Base-by-base conservation (phyloP, 441 rosid genomes). In the Capsella rubella region DNA sequence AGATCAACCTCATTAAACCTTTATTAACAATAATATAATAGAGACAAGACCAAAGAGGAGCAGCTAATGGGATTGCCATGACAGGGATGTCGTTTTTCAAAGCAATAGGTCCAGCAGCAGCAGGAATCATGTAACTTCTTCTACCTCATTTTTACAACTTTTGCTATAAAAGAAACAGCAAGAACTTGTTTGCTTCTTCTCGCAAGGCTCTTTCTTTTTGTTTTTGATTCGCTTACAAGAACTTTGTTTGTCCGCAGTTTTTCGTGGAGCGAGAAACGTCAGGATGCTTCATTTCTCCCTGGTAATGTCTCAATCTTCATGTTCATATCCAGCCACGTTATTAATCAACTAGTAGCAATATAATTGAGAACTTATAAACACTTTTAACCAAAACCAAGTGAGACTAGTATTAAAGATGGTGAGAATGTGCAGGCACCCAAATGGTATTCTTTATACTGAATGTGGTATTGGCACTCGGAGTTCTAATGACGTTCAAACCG, bases 221-320 rank as follows among this genome's bases (percentile, higher is more conserved):
- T 34, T 63, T 16, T 63, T 25, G 8, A 54, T 27, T 32, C 0
- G 13, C 42, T 54, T 13, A 54, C 39, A 54, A 21, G 25, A 21
- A 54, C 2, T 49, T 13, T 74, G 42, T 57, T 73, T 35, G 8
- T 35, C 11, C 58, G 59, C 87, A 93, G 96, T 21, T 86, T 89
- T 79, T 91, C 96, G 15, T 91, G 96, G 97, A 87, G 91, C 8
- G 90, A 89, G 62, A 92, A 80, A 82, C 93, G 90, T 67, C 95
- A 60, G 34, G 76, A 86, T 69, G 87, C 87, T 21, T 14, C 80
- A 31, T 84, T 94, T 68, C 85, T 91, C 37, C 97, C 97, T 40
- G 97, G 98, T 93, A 84, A 40, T 37, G 39, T 21, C 55, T 12
- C 10, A 62, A 6, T 51, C 16, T 54, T 69, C 25, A 55, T 69